Conservation (phyloP, 345 rosid genomes). For the Brassica juncea region DNA sequence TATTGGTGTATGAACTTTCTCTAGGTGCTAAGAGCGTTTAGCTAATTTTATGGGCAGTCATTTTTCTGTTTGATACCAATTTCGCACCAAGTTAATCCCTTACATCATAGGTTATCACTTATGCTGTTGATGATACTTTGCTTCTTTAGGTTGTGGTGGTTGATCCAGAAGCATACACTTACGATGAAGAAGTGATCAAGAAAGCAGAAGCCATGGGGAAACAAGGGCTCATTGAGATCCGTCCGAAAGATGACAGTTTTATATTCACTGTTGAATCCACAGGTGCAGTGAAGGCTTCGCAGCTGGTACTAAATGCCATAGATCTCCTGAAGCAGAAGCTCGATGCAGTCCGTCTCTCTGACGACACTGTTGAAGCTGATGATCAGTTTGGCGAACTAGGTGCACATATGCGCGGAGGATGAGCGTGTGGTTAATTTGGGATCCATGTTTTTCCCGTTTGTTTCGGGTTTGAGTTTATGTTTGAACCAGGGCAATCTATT, state of each 20-base stretch:
- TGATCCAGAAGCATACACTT: constrained; percentile 89
- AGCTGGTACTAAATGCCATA: constrained; percentile 82
- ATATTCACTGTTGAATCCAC: constrained; percentile 93
- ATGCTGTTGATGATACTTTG: background rate
- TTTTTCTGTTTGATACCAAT: background rate
- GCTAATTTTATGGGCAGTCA: background rate
- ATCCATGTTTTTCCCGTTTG: constrained; percentile 7
- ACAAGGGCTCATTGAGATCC: constrained; percentile 83
- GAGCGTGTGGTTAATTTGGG: constrained; percentile 1
- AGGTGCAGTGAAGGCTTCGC: constrained; percentile 87
- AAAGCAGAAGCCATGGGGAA: constrained; percentile 94
- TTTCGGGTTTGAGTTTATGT: constrained; percentile 13
- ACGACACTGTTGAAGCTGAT: constrained; percentile 92
- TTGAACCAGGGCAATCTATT: constrained; percentile 9
- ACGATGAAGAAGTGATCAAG: constrained; percentile 90
- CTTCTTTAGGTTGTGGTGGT: constrained; percentile 64
- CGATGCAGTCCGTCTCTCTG: constrained; percentile 89
- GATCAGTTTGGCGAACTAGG: constrained; percentile 99
- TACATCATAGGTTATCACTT: background rate
- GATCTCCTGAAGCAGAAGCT: constrained; percentile 86
- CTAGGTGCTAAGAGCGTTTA: background rate
- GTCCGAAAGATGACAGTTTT: constrained; percentile 80
- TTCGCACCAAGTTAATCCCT: background rate
- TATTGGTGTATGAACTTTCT: background rate
- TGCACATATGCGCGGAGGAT: constrained; percentile 97